Base-by-base conservation (phyloP, 352 stramenopile genomes). In the Globisporangium carolinianum region DNA sequence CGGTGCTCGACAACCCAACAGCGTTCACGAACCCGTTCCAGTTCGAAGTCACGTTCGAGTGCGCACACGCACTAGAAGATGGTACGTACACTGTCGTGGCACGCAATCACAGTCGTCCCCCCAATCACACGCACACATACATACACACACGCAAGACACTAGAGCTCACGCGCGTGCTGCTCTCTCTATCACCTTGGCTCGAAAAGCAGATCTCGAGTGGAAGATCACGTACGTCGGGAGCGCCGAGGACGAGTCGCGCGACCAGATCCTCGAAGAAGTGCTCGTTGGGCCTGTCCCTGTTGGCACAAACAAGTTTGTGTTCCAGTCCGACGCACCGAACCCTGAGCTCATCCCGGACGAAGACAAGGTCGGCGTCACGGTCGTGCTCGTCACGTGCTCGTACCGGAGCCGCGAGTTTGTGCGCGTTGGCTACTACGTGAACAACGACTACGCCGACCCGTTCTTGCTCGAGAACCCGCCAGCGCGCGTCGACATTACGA, bases 21-120 rank as follows among this genome's bases (percentile, higher is more conserved):
- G 79, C 77, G 51, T 99, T 99, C 71, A 94, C 81, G n/a, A 98
- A 98, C 76, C 95, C 96, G 15, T 99, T 99, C 76, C 93, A 98
- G 73, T 99, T 99, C 74, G 96, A 99, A 75, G 97, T 99, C 67
- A 99, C 96, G 2, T 99, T 99, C 78, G 97, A 99, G 78, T 99
- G 96, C 69, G 78, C 97, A 41, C 91, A 98, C 72, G 86, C 95
- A 57, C 82, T 99, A 3, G 86, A 98, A 60, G 96, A 98, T 57
- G 89, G 85, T 92, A 58, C 67, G 76, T 76, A 24, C 43, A 14
- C 43, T 48, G 3, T 15, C 43, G 8, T 15, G 46, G 6, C 1
- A 5, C n/a, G 9, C 18, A 32, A 51, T 18, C 14, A 8, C 39
- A 7, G 7, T 12, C 11, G 6, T 7, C 39, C 6, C 11, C 39